Base-by-base conservation (phyloP, 192 early-diverging fungal species). In the Obelidium mucronatum region DNA sequence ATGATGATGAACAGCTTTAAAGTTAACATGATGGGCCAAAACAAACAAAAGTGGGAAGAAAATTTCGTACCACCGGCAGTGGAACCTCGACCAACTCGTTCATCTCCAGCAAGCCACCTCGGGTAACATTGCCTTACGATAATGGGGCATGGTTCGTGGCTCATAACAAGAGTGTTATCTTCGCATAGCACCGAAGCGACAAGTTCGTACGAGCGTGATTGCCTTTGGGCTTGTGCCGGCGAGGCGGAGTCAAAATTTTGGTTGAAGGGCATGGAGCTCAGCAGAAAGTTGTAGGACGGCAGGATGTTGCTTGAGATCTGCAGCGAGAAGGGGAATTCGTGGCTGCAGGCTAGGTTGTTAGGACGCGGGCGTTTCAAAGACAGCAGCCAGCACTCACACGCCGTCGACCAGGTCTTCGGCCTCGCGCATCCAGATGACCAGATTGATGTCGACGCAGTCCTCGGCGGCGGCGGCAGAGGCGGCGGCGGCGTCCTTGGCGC, bases 261-360 rank as follows among this genome's bases (percentile, higher is more conserved):
- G 53, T 33, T 58, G 69, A 72, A 72, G 56, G 69, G 69, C 69
- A 72, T 72, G 8, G 69, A 72, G 36, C 26, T 56, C 22, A 72
- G 34, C 8, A 72, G 54, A 37, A 72, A 59, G 56, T 72, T 72
- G 69, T 56, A 72, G 11, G 69, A 58, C 19, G 69, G 69, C 28
- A 72, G 35, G 31, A 72, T 72, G 53, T 72, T 58, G 51, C 53
- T 72, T 8, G 51, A 30, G n/a, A 72, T 72, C 69, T 72, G 69
- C 19, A 72, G 69, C 22, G 69, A 72, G 56, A 72, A 72, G 36
- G 69, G 69, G 69, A 72, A 72, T 35, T 72, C 69, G 37, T 72
- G 69, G 28, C 69, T 72, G 69, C 30, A 35, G 1, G 28, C 33
- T 13, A 51, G 33, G 24, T 48, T 13, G 36, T 24, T 67, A 48